Evolutionary conservation across 1,284 basidiomycete genomes (phyloP), one percentile per base, ranked within the genome.

Genomic region (Neonothopanus nambi): DNA sequence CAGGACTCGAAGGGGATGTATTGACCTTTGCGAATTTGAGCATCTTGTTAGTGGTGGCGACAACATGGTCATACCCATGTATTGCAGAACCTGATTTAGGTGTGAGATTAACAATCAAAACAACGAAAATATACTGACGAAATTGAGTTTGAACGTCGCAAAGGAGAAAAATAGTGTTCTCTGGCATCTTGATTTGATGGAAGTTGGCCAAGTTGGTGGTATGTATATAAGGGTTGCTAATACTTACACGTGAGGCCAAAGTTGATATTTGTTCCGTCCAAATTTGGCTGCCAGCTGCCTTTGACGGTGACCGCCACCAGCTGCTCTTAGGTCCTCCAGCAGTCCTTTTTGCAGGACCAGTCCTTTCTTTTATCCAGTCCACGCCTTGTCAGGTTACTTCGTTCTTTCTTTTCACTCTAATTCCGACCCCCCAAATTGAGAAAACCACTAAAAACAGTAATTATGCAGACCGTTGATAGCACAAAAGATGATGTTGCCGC

Each of bases 61-160:
- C 76, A 58, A 95, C 78, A 60, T 84, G 77, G 42, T 89, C 82
- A 64, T 87, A 94, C 36, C 79, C 84, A 63, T 85, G 73, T 60
- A 92, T 86, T 20, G 73, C 77, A 9, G 72, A 58, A 21, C 72
- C 84, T 85, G 52, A 33, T 21, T 38, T 24, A 17, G n/a, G 33
- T 26, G 36, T 35, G 18, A 7, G 28, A 21, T 49, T 23, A 26
- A 39, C 38, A 30, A 44, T 18, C 21, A 61, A 52, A 20, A 55
- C 35, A 36, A 6, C 12, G 21, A 43, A 3, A 39, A 36, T 24
- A 42, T 33, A 64, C 85, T 64, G 57, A 91, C 91, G 75, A 71
- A 93, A 91, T 54, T 80, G 79, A 13, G 80, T 77, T 70, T 93
- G 91, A 1, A 93, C 71, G 68, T 95, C 92, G 68, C 91, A 93